A percentile compares a stretch with the other conserved stretches of the same genome.
Conservation (phyloP, 2,329 filamentous ascomycete species). For the Leptosphaerulina australis region DNA sequence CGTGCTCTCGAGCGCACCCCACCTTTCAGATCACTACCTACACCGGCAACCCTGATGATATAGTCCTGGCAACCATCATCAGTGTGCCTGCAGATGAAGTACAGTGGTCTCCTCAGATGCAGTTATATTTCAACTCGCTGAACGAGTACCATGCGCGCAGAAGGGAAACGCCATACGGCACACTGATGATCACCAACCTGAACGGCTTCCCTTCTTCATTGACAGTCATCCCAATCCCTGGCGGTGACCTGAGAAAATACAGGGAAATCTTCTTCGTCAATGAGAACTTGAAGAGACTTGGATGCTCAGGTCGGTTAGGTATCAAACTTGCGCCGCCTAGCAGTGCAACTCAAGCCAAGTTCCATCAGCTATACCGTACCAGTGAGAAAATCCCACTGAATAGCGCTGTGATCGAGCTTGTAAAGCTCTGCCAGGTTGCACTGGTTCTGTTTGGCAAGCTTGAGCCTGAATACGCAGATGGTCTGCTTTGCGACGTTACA, state of each 20-base stretch:
- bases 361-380: constrained; percentile 86
- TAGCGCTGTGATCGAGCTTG: constrained; percentile 81
- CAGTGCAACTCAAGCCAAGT: constrained; percentile 85
- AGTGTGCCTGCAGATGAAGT: constrained; percentile 80
- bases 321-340: constrained; percentile 80
- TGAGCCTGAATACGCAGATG: constrained; percentile 87
- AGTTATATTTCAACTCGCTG: constrained; percentile 84
- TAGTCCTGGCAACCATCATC: constrained; percentile 78
- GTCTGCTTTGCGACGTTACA: constrained; percentile 89
- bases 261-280: constrained; percentile 89
- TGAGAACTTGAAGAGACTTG: constrained; percentile 88
- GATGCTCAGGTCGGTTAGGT: constrained; percentile 87
- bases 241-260: constrained; percentile 81
- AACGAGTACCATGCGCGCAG: constrained; percentile 83
- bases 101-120: constrained; percentile 78
- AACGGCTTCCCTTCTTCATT: constrained; percentile 89
- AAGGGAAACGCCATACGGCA: constrained; percentile 80
- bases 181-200: constrained; percentile 91
- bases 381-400: constrained; percentile 81
- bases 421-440: constrained; percentile 89
- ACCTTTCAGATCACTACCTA: constrained; percentile 93
- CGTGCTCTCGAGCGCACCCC: constrained; percentile 86
- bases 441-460: constrained; percentile 87
- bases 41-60: constrained; percentile 82
- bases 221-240: constrained; percentile 88